A percentile compares a stretch with the other conserved stretches of the same genome.
These are phyloP conservation scores for Seminavis robusta DNA, from an alignment of 108 stramenopile genomes.

Conservation along the genomic window DNA sequence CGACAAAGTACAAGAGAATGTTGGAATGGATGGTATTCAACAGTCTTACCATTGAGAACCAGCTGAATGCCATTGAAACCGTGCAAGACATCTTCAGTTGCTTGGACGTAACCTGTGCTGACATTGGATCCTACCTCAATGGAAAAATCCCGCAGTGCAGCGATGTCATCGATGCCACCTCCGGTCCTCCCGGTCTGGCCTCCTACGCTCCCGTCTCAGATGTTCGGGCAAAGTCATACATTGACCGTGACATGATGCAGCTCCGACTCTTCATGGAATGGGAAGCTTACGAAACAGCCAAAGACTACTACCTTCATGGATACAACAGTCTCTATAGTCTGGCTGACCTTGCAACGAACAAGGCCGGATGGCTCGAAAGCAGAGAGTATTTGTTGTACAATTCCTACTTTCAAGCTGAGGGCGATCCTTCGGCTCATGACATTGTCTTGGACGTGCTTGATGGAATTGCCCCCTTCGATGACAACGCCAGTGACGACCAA, in stretches of 20 bases:
- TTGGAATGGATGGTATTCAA: constrained; percentile 23
- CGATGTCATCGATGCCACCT: constrained; percentile 4
- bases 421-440: constrained; percentile 23
- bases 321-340: constrained; percentile 36
- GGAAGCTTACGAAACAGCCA: constrained; percentile 32
- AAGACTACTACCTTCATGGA: constrained; percentile 50
- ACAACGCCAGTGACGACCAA: constrained; percentile 26
- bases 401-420: constrained; percentile 7
- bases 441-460: constrained; percentile 24
- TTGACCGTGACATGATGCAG: constrained; percentile 54
- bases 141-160: constrained; percentile 28
- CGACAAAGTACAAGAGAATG: constrained; percentile 18
- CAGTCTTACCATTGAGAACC: constrained; percentile 6
- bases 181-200: constrained; percentile 4
- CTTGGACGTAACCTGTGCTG: constrained; percentile 40
- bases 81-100: constrained; percentile 46
- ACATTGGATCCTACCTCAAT: constrained; percentile 47
- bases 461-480: constrained; percentile 7
- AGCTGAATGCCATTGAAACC: constrained; percentile 12
- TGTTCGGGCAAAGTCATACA: constrained; percentile 10
- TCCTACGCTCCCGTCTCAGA: constrained; percentile 18
- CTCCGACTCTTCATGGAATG: constrained; percentile 39
- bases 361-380: neutral
- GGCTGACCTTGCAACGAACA: constrained; percentile 26
- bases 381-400: neutral